These are phyloP conservation scores for Phialophora tarda DNA, from an alignment of 2,329 filamentous ascomycete genomes.

Conservation along the genomic window DNA sequence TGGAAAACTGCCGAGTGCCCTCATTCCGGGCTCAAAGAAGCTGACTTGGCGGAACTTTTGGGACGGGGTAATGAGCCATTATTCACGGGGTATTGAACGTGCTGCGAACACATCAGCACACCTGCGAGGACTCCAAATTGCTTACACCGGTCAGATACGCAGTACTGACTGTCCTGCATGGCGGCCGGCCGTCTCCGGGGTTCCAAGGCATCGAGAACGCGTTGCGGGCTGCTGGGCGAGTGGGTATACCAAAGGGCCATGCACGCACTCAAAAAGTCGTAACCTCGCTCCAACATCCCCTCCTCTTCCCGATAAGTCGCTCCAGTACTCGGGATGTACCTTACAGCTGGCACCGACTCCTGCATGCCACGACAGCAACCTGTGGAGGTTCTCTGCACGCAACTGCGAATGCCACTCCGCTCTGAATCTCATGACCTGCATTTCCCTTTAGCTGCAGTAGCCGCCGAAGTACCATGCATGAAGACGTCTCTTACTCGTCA, in stretches of 20 bases:
- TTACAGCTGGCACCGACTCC: constrained; percentile 18
- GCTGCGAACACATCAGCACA: constrained; percentile 19
- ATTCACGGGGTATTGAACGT: constrained; percentile 4
- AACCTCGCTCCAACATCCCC: background rate
- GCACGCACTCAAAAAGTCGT: constrained; percentile 4
- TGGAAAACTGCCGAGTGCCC: constrained; percentile 3
- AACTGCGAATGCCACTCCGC: constrained; percentile 6
- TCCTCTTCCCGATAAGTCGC: background rate
- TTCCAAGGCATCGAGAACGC: background rate
- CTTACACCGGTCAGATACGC: background rate
- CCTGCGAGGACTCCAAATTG: background rate
- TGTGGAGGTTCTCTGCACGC: constrained; percentile 5
- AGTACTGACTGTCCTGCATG: background rate
- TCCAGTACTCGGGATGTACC: constrained; percentile 16
- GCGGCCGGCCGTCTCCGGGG: background rate
- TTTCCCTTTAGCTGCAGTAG: constrained; percentile 8
- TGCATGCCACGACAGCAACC: constrained; percentile 25
- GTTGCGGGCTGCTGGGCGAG: background rate
- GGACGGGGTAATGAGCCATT: constrained; percentile 7
- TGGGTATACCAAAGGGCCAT: constrained; percentile 18
- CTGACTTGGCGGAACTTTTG: constrained; percentile 30
- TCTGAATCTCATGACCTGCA: constrained; percentile 24
- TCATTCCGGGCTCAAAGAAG: constrained; percentile 17
- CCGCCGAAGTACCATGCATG: constrained; percentile 34
- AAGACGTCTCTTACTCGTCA: constrained; percentile 12